phyloP scores from a whole-genome alignment of 768 basidiomycete genomes.

The Pulveroboletus sp. region DNA sequence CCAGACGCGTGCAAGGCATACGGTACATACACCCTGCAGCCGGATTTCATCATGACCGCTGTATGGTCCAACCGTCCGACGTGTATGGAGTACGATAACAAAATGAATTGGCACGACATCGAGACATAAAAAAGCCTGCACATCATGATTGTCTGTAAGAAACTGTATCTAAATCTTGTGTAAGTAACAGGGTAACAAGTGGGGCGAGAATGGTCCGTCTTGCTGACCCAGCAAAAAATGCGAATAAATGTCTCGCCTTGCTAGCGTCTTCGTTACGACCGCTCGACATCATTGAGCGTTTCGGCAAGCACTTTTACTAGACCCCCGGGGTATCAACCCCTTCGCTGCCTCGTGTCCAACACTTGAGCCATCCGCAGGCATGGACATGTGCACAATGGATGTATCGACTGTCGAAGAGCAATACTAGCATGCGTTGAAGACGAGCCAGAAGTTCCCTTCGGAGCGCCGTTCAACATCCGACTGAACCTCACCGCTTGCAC shows the following conservation, averaged over 20 bases:
- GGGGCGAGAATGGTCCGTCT: background rate
- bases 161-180: background rate
- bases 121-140: background rate
- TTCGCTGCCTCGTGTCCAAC: conserved; percentile 1
- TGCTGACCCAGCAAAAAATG: background rate
- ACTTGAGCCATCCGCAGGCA: background rate
- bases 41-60: too few relatives aligned
- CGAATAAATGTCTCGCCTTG: background rate
- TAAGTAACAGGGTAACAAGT: background rate
- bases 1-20: background rate
- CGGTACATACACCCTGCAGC: background rate
- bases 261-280: background rate
- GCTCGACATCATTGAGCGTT: conserved; percentile 13
- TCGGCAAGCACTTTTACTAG: conserved; percentile 18
- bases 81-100: background rate
- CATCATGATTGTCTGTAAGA: background rate
- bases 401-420: too few relatives aligned
- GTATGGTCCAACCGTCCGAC: background rate
- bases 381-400: conserved; percentile 44
- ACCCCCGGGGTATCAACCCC: conserved; percentile 24
- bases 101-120: background rate
- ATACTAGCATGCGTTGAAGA: too few relatives aligned
- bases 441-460: too few relatives aligned
- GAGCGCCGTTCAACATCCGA: too few relatives aligned
- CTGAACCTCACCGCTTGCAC: too few relatives aligned